Percentiles rank a stretch among this genome's conserved stretches.
phyloP scores from a whole-genome alignment of 768 basidiomycete genomes.

The Sporobolomyces pararoseus region DNA sequence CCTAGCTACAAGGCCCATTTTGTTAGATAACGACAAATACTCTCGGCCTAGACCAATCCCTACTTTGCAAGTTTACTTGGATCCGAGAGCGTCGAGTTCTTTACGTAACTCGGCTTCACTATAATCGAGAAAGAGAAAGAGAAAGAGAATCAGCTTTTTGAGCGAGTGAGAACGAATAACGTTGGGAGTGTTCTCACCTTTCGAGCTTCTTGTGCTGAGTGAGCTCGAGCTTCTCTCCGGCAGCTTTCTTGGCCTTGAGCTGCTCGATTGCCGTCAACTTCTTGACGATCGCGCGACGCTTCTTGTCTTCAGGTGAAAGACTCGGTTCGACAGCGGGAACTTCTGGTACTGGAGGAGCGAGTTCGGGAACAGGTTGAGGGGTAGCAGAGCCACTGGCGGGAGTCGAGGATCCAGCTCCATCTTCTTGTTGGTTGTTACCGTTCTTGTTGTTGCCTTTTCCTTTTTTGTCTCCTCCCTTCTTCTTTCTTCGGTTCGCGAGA shows the following conservation, averaged over 20 bases:
- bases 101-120: constrained; percentile 39
- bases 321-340: constrained; percentile 50
- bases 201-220: constrained; percentile 98
- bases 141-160: not conserved
- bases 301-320: constrained; percentile 71
- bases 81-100: constrained; percentile 32
- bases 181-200: constrained; percentile 43
- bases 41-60: not conserved
- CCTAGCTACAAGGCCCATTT: too few relatives aligned
- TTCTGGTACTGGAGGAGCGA: constrained; percentile 26
- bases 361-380: constrained; percentile 27
- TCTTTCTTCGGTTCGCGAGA: constrained; percentile 40
- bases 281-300: constrained; percentile 88
- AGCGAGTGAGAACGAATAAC: not conserved
- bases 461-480: constrained; percentile 44
- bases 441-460: constrained; percentile 41
- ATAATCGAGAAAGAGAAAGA: too few relatives aligned
- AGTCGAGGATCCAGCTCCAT: constrained; percentile 37
- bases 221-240: constrained; percentile 85
- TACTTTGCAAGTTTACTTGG: not conserved
- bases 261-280: constrained; percentile 99
- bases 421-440: constrained; percentile 2
- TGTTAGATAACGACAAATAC: not conserved
- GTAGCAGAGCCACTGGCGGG: constrained; percentile 48
- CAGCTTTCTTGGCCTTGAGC: constrained; percentile 82